Evolutionary conservation across 257 asterid species (phyloP).

Genomic region (Rauvolfia tetraphylla): DNA sequence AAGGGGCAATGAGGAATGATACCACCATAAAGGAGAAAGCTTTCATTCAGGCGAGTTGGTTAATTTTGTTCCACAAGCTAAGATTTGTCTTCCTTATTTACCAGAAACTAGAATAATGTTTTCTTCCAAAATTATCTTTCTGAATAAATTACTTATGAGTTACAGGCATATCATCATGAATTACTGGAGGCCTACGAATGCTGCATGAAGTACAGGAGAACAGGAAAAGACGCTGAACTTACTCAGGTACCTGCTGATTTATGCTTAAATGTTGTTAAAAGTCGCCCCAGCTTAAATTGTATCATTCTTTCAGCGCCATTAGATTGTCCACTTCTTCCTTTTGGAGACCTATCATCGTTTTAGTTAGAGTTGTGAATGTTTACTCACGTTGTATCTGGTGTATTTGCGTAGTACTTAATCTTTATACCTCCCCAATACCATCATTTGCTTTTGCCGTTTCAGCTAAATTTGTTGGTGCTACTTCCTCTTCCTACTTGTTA

Average conservation of each 20-base stretch:
- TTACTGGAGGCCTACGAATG: slow-evolving; percentile 89
- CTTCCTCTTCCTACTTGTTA: not conserved
- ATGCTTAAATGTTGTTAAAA: not conserved
- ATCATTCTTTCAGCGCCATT: not conserved
- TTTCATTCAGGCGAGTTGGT: slow-evolving; percentile 73
- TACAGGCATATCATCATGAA: slow-evolving; percentile 80
- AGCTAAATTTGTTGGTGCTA: not conserved
- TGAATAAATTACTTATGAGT: slow-evolving; percentile 8
- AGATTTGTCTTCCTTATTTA: not conserved
- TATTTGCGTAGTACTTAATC: not conserved
- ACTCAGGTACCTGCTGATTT: slow-evolving; percentile 62
- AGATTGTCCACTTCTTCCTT: not conserved
- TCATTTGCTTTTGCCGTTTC: not conserved
- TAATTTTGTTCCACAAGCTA: not conserved
- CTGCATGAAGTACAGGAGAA: slow-evolving; percentile 75
- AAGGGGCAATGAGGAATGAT: slow-evolving; percentile 77
- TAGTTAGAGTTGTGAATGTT: not conserved
- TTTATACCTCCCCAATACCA: not conserved
- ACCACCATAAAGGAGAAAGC: slow-evolving; percentile 85
- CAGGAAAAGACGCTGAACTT: slow-evolving; percentile 92
- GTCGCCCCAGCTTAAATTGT: not conserved
- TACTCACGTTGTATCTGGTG: not conserved
- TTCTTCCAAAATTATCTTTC: not conserved
- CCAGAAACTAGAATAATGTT: not conserved
- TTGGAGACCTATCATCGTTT: not conserved